phyloP scores from a whole-genome alignment of 768 basidiomycete species.

The Tulasnella calospora region DNA sequence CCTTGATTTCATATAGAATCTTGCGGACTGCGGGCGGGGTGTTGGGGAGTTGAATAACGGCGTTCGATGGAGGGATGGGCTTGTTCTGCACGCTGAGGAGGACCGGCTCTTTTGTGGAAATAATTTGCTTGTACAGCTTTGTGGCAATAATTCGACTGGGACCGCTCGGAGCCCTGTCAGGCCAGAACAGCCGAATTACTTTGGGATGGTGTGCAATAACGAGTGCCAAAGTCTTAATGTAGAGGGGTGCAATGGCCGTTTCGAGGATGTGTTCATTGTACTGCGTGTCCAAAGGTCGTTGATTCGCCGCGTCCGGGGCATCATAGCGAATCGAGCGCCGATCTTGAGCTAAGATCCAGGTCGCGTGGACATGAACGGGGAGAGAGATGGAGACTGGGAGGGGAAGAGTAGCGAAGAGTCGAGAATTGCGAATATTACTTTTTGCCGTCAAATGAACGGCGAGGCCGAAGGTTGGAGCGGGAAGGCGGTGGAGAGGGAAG shows the following conservation, averaged over 20 bases:
- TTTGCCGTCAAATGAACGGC: constrained; percentile 34
- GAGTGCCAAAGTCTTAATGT: not conserved
- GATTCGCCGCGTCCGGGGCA: not conserved
- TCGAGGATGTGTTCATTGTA: constrained; percentile 3
- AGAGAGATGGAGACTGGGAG: constrained; percentile 41
- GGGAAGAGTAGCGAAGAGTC: constrained; percentile 47
- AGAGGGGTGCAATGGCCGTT: not conserved
- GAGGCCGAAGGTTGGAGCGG: not conserved
- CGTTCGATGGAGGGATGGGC: not conserved
- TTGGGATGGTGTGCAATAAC: not conserved
- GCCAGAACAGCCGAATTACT: not conserved
- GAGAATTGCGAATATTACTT: constrained; percentile 45
- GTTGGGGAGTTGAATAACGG: not conserved
- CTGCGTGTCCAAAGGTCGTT: not conserved
- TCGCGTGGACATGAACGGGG: constrained; percentile 47
- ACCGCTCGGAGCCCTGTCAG: constrained; percentile 35
- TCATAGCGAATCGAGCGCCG: constrained; percentile 33
- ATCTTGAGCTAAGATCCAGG: constrained; percentile 48
- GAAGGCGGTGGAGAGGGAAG: not conserved
- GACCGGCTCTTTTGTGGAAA: constrained; percentile 32
- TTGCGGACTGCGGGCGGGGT: not conserved
- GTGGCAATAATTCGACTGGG: not conserved
- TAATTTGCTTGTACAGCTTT: constrained; percentile 40
- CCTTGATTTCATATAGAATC: not conserved
- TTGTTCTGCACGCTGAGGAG: not conserved